Base-by-base conservation (phyloP, 169 alveolate species). In the Pseudocohnilembus persalinus region DNA sequence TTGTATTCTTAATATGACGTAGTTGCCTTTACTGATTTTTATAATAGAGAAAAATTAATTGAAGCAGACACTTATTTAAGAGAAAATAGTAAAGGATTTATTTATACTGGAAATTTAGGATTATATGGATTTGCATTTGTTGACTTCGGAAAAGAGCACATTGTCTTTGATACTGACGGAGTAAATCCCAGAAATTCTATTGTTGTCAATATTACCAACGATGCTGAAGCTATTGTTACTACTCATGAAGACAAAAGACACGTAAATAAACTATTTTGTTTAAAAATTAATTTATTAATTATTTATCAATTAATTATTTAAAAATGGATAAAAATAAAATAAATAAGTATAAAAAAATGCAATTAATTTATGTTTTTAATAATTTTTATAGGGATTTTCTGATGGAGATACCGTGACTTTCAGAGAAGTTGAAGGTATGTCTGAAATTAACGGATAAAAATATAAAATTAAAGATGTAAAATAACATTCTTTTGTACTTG, bases 371-470 rank as follows among this genome's bases (percentile, higher is more conserved):
- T n/a, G n/a, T n/a, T n/a, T n/a, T n/a, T n/a, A n/a, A n/a, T n/a
- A n/a, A n/a, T n/a, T n/a, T n/a, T n/a, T n/a, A 49, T 49, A 49
- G 68, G 96, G 96, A 30, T 98, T 97, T 92, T 97, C 98, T 77
- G 98, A 97, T 74, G 99, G 99, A 32, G 99, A 98, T 88, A 94
- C 83, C 84, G 99, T 99, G 27, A 89, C 94, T 32, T 98, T 99
- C 85, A 93, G 97, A 72, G 99, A 99, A 90, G 98, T 98, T 4
- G 97, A 97, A 88, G 99, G 99, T 73, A 98, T 98, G 99, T 93
- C 91, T 11, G 99, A 98, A 91, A 87, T 99, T 33, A 99, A 99
- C 92, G 94, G 88, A 31, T 84, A 93, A 79, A 98, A 94, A 28
- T 99, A 99, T n/a, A 93, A 93, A 78, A 96, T 98, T 79, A 92